Evolutionary conservation across 768 basidiomycete species (phyloP).

Genomic region (Termitomyces sp.): DNA sequence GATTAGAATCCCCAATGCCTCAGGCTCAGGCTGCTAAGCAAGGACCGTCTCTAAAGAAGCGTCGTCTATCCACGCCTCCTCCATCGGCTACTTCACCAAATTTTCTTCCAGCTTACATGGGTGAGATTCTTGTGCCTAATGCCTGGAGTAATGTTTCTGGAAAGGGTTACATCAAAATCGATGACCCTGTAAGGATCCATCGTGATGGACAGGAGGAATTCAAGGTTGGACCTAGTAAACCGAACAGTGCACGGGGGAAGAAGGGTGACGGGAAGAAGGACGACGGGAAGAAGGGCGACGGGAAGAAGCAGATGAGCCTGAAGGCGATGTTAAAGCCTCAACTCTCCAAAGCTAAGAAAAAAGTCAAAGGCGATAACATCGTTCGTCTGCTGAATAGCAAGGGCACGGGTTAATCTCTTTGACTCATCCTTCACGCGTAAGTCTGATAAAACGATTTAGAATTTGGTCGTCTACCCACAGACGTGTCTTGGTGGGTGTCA

Average conservation of each 20-base stretch:
- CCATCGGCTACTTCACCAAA: slow-evolving; percentile 11
- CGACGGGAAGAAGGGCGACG: slow-evolving; percentile 30
- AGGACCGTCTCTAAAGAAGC: slow-evolving; percentile 44
- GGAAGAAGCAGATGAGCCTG: slow-evolving; percentile 63
- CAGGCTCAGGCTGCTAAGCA: slow-evolving; percentile 2
- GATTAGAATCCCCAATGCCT: slow-evolving; percentile 5
- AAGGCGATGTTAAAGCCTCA: slow-evolving; percentile 61
- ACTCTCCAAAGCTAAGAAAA: slow-evolving; percentile 47
- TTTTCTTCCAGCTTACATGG: slow-evolving; percentile 45
- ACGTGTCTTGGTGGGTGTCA: slow-evolving; percentile 67
- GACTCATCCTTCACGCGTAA: too few relatives aligned
- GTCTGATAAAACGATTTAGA: slow-evolving; percentile 26
- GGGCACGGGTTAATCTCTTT: slow-evolving; percentile 51
- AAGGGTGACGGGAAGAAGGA: slow-evolving; percentile 44
- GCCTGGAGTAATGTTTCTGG: slow-evolving; percentile 80
- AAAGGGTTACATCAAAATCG: slow-evolving; percentile 57
- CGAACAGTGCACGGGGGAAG: slow-evolving; percentile 24
- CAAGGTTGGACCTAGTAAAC: slow-evolving; percentile 20
- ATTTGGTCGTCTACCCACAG: slow-evolving; percentile 71
- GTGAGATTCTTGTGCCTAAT: slow-evolving; percentile 62
- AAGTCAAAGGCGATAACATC: slow-evolving; percentile 55
- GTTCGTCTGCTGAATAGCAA: slow-evolving; percentile 59
- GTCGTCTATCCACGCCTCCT: slow-evolving; percentile 34
- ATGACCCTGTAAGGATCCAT: slow-evolving; percentile 55
- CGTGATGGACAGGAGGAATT: slow-evolving; percentile 42